Base-by-base conservation (phyloP, 1,139 yeast genomes). In the Blastobotrys persicus region DNA sequence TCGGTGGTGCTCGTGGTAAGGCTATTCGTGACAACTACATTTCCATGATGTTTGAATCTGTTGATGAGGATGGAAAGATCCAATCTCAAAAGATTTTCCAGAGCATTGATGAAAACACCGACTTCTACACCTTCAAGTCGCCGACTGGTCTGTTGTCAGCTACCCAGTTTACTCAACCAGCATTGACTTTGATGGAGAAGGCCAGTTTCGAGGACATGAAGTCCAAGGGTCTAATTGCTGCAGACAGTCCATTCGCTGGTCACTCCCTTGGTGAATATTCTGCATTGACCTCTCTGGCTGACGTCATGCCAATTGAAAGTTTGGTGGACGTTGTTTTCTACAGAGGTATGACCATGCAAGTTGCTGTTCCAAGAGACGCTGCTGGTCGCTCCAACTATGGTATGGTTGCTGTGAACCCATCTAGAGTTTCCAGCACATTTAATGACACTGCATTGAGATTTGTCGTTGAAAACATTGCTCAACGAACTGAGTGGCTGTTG, bases 301-400 rank as follows among this genome's bases (percentile, higher is more conserved):
- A 92, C 68, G 98, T 94, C 53, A 91, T 92, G 98, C 96, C 98
- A 50, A 91, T 94, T 64, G 98, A 94, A 75, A 86, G 95, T 7
- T 79, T 92, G 62, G 98, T 92, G 51, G 99, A 92, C 70, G 96
- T 92, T 70, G 98, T 92, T 44, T 92, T 92, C 80, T 94, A 92
- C 80, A 84, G 99, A 78, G 99, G 99, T 80, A 92, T 92, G 98
- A 92, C 99, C 44, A 92, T 92, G 98, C 98, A 92, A 78, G 98
- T 92, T 58, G 98, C 98, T 43, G 99, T 92, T 59, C 98, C 98
- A 66, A 84, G 99, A 75, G 99, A 92, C 72, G 80, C 83, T 52
- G 69, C 74, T 47, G 99, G 99, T 46, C 85, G 98, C 75, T 92
- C 98, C 54, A 92, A 94, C 77, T 92, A 92, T 66, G 98, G 98